Conservation (phyloP, 148 eudicot species). For the Camellia granthamiana region DNA sequence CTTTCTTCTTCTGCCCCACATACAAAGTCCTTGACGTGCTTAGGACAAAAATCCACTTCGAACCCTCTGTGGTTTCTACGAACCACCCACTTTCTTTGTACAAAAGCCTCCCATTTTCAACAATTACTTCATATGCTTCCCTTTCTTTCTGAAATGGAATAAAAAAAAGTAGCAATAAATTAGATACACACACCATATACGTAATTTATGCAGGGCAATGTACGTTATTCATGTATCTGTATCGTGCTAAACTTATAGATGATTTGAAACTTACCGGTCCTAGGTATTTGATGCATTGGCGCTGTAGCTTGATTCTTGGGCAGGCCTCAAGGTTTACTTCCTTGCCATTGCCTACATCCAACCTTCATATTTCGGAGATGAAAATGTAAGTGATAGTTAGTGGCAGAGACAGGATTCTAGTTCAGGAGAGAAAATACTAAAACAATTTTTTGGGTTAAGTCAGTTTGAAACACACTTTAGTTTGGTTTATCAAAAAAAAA, state of each 20-base stretch:
- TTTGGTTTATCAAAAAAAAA: no score
- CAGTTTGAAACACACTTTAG: no score
- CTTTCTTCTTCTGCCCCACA: slow-evolving; percentile 85
- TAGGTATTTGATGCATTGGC: slow-evolving; percentile 88
- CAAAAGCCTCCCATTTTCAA: slow-evolving; percentile 76
- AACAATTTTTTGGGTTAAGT: no score
- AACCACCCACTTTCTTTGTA: slow-evolving; percentile 55
- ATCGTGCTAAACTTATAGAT: neutral
- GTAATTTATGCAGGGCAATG: neutral
- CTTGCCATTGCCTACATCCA: slow-evolving; percentile 89
- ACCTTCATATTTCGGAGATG: slow-evolving; percentile 40
- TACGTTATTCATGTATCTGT: neutral
- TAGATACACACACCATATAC: neutral
- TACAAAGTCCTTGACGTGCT: slow-evolving; percentile 79
- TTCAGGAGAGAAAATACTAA: no score
- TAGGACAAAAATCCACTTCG: slow-evolving; percentile 91
- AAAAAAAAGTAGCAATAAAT: neutral
- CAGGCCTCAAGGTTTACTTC: slow-evolving; percentile 70
- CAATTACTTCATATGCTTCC: slow-evolving; percentile 68
- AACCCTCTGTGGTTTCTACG: slow-evolving; percentile 60
- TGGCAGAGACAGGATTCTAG: no score
- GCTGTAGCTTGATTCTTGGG: slow-evolving; percentile 54
- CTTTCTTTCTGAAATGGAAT: slow-evolving; percentile 59
- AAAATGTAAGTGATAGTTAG: neutral
- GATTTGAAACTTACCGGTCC: slow-evolving; percentile 56